Conservation (phyloP, 2,329 filamentous ascomycete genomes). For the Aspergillus cejpii region DNA sequence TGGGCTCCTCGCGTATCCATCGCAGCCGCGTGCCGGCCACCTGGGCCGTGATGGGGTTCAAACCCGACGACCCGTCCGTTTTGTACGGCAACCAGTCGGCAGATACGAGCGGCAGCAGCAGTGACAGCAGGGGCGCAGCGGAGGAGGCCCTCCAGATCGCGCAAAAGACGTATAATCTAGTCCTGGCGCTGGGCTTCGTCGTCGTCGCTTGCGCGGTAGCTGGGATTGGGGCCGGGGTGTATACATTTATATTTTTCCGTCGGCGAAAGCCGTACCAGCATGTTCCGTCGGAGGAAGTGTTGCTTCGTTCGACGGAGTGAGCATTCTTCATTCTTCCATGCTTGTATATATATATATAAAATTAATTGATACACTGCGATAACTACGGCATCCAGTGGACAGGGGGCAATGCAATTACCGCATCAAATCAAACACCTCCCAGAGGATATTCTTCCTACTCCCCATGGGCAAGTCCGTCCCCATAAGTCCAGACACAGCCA, state of each 20-base stretch:
- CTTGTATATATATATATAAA: not conserved
- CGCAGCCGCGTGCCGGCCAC: conserved; percentile 10
- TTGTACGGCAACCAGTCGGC: no score
- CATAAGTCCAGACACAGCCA: conserved; percentile 19
- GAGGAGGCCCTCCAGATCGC: not conserved
- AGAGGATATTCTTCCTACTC: not conserved
- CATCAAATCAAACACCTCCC: not conserved
- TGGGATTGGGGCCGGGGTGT: not conserved
- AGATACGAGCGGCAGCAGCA: no score
- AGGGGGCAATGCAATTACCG: no score
- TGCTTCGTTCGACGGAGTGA: not conserved
- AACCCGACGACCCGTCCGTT: conserved; percentile 4
- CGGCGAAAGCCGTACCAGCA: not conserved
- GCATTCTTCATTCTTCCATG: no score
- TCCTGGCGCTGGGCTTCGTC: not conserved
- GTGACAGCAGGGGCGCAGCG: not conserved
- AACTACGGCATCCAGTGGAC: no score
- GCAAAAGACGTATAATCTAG: not conserved
- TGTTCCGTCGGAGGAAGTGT: not conserved
- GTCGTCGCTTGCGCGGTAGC: not conserved
- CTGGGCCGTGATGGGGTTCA: conserved; percentile 13
- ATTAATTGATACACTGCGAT: not conserved
- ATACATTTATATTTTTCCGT: not conserved
- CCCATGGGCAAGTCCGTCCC: not conserved
- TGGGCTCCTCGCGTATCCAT: conserved; percentile 17